Base-by-base conservation (phyloP, 148 eudicot genomes). In the Fagopyrum esculentum region DNA sequence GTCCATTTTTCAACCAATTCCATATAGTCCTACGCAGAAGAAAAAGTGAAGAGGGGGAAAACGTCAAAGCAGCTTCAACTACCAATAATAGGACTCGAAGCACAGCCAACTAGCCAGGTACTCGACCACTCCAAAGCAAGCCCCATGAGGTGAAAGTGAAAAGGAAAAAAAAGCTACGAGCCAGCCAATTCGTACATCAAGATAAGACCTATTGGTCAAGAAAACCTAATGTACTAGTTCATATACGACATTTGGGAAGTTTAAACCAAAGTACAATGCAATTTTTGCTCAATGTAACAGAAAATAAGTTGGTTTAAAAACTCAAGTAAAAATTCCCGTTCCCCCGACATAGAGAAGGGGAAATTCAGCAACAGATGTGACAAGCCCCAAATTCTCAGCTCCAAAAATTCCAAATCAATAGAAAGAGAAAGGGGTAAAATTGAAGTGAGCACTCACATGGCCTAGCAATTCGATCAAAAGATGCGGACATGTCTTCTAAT, bases 401-500 rank as follows among this genome's bases (percentile, higher is more conserved):
- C 35, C 15, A 49, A 5, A 71, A 17, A 10, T 17, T 30, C 26
- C 4, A 45, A 16, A 70, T 45, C 2, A 1, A 71, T 26, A 71
- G 43, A 71, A n/a, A 15, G 30, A 60, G 35, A 60, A n/a, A 30
- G 19, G 1, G 40, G 73, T 1, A 5, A 9, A 46, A 47, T 1
- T 16, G 3, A 71, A 71, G 45, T 3, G 45, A 45, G 47, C 3
- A 71, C 74, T 71, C 43, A 71, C 74, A 71, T 17, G 74, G 74
- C 47, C 52, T 71, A 19, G 74, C 74, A 29, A 71, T 17, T 71
- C 74, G 74, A 71, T 71, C 74, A 11, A 71, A 49, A 29, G 74
- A 49, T 1, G 35, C 54, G 6, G 74, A 47, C 74, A 71, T 71
- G 16, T 46, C 52, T 43, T 66, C 46, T 30, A 30, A 13, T 13